Evolutionary conservation across 768 basidiomycete species (phyloP).

Genomic region (Crucibulum laeve): DNA sequence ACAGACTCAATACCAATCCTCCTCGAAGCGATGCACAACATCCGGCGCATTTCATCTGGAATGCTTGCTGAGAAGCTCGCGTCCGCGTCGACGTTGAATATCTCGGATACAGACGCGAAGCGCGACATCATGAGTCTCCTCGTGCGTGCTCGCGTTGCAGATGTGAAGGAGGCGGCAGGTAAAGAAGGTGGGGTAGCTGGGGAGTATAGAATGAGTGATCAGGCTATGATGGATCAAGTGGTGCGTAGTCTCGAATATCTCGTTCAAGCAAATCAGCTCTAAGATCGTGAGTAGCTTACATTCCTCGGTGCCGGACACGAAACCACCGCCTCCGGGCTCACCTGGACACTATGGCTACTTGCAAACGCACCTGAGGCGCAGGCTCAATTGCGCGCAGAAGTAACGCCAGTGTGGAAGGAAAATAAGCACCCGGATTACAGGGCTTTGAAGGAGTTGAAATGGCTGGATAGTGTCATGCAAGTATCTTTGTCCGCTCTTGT

Average conservation of each 20-base stretch:
- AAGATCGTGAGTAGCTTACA: no score
- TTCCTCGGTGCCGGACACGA: slow-evolving; percentile 37
- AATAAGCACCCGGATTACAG: slow-evolving; percentile 34
- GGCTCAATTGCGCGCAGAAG: slow-evolving; percentile 39
- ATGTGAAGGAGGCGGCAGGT: no score
- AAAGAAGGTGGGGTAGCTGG: slow-evolving; percentile 21
- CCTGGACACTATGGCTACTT: slow-evolving; percentile 46
- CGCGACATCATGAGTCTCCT: slow-evolving; percentile 51
- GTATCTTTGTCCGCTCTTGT: slow-evolving; percentile 2
- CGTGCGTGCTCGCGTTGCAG: slow-evolving; percentile 37
- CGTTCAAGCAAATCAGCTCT: no score
- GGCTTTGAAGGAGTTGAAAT: slow-evolving; percentile 31
- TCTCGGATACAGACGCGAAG: slow-evolving; percentile 35
- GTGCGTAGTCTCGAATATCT: slow-evolving; percentile 23
- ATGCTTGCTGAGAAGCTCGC: slow-evolving; percentile 41
- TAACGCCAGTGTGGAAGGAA: slow-evolving; percentile 26
- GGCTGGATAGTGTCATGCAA: slow-evolving; percentile 37
- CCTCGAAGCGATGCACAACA: slow-evolving; percentile 35
- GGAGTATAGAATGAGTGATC: slow-evolving; percentile 39
- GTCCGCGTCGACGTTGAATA: slow-evolving; percentile 23
- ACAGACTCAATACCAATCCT: slow-evolving; percentile 18
- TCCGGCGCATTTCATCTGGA: slow-evolving; percentile 30
- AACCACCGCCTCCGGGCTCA: slow-evolving; percentile 34
- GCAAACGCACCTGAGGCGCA: slow-evolving; percentile 38
- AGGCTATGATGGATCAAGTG: slow-evolving; percentile 49